These are phyloP conservation scores for Gynandropsis gynandra DNA, from an alignment of 345 rosid species.

Conservation along the genomic window DNA sequence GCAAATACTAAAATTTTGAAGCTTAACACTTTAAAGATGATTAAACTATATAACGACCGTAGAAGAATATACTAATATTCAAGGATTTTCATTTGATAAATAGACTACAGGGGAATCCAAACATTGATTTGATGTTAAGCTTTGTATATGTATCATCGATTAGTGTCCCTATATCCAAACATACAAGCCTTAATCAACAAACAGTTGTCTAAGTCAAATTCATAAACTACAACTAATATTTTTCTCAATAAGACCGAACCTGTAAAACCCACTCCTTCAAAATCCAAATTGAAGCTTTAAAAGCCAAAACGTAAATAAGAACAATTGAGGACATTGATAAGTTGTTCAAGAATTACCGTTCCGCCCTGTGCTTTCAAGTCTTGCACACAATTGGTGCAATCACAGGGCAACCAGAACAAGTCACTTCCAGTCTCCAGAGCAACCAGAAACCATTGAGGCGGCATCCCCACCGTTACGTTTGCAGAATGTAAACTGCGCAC, in stretches of 20 bases:
- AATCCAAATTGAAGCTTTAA: background rate
- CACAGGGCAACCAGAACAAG: conserved; percentile 93
- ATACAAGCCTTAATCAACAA: conserved; percentile 13
- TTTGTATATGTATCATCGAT: background rate
- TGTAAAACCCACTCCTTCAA: background rate
- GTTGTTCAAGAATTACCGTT: conserved; percentile 34
- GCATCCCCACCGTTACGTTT: conserved; percentile 73
- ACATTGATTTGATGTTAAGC: background rate
- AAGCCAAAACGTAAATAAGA: background rate
- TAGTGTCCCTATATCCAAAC: background rate
- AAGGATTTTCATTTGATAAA: background rate
- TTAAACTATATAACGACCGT: background rate
- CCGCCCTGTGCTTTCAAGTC: conserved; percentile 33
- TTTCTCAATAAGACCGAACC: background rate
- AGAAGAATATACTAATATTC: background rate
- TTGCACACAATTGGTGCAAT: conserved; percentile 51
- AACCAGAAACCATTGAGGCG: conserved; percentile 58
- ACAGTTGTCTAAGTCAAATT: background rate
- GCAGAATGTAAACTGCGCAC: conserved; percentile 76
- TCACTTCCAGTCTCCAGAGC: conserved; percentile 95
- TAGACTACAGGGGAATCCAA: background rate
- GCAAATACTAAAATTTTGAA: background rate
- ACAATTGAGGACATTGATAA: no score
- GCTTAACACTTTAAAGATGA: background rate
- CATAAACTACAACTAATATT: background rate